Percentiles rank a stretch among this genome's conserved stretches.
Conservation (phyloP, 441 rosid species). For the Capsella rubella region DNA sequence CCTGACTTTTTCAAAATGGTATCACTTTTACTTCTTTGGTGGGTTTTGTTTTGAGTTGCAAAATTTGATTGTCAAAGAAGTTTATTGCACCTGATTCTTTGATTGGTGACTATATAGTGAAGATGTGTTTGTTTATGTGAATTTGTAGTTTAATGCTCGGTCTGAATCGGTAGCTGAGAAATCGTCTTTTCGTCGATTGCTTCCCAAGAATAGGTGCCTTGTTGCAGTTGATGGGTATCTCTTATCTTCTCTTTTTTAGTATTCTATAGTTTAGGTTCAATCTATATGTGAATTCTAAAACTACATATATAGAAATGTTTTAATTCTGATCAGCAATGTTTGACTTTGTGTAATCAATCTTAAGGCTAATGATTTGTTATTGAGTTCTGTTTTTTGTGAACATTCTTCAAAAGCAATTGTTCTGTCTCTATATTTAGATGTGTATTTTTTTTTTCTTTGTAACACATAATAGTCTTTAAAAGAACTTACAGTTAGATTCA, state of each 20-base stretch:
- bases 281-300: too few species aligned
- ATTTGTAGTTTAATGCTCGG: slow-evolving; percentile 85
- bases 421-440: too few species aligned
- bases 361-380: neutral
- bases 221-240: slow-evolving; percentile 84
- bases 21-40: slow-evolving; percentile 13
- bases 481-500: slow-evolving; percentile 12
- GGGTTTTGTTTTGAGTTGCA: neutral
- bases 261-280: neutral
- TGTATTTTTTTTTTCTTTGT: too few species aligned
- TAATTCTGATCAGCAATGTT: neutral
- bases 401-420: neutral
- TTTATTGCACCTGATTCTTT: neutral
- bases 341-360: neutral
- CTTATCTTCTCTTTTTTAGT: neutral
- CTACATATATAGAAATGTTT: too few species aligned
- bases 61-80: neutral
- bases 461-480: neutral
- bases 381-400: neutral
- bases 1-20: slow-evolving; percentile 94
- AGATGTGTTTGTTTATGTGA: slow-evolving; percentile 15
- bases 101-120: neutral
- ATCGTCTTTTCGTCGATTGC: slow-evolving; percentile 86
- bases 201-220: slow-evolving; percentile 79
- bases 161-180: slow-evolving; percentile 80